Evolutionary conservation across 83 land plant genomes (phyloP).

Genomic region (Picea mariana): DNA sequence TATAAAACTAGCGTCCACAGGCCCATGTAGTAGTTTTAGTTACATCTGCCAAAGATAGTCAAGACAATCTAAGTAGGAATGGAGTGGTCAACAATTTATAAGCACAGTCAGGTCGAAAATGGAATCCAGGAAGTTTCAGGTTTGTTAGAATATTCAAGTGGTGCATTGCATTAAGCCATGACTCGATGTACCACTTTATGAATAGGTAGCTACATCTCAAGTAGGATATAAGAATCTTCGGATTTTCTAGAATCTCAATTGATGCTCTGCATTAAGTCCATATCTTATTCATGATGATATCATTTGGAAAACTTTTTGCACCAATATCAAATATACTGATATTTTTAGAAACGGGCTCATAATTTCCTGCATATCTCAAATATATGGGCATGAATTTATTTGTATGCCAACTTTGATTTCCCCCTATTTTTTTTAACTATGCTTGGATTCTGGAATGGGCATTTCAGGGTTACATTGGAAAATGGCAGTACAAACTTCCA

Average conservation of each 20-base stretch:
- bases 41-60: no score
- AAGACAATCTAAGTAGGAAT: no score
- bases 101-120: not conserved
- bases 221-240: not conserved
- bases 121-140: not conserved
- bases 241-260: not conserved
- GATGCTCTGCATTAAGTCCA: not conserved
- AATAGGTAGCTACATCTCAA: no score
- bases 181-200: not conserved
- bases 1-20: no score
- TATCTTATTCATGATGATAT: not conserved
- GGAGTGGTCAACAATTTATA: no score
- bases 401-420: not conserved
- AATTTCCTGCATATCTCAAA: not conserved
- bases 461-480: not conserved
- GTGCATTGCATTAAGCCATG: not conserved
- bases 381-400: not conserved
- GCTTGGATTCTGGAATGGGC: not conserved
- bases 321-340: not conserved
- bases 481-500: conserved; percentile 11
- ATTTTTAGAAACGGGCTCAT: not conserved
- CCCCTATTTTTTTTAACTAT: not conserved
- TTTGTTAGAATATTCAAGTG: not conserved
- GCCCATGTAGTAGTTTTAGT: no score
- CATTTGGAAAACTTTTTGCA: not conserved